Conservation (phyloP, 306 rosid genomes). For the Trifolium pratense region DNA sequence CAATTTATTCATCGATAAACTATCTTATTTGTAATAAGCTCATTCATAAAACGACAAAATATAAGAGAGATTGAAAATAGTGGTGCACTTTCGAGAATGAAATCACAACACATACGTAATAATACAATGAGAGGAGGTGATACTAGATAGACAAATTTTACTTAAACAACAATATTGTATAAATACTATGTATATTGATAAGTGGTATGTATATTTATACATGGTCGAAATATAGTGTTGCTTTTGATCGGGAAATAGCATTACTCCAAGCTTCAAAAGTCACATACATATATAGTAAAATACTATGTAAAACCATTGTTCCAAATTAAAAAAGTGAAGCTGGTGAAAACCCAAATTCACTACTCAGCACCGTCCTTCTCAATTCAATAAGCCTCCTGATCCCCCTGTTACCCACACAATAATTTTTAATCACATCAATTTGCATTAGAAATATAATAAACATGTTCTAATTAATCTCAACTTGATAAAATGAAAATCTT, state of each 20-base stretch:
- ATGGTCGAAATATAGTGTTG: not conserved
- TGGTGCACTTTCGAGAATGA: not conserved
- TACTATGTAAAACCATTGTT: not conserved
- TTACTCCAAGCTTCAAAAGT: not conserved
- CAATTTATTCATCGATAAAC: too few species aligned
- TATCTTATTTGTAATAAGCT: too few species aligned
- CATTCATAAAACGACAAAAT: too few species aligned
- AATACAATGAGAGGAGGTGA: not conserved
- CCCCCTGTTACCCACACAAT: constrained; percentile 43
- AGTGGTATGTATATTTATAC: not conserved
- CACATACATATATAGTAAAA: not conserved
- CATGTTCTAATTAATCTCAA: not conserved
- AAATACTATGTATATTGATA: not conserved
- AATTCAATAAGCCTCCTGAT: constrained; percentile 56
- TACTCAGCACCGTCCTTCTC: not conserved
- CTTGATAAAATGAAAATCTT: not conserved
- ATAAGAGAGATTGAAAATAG: not conserved
- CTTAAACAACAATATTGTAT: not conserved
- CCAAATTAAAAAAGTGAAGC: constrained; percentile 6
- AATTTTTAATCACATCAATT: constrained; percentile 1
- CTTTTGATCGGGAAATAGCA: not conserved
- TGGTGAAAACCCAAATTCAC: not conserved
- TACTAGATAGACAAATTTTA: not conserved
- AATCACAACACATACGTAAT: not conserved
- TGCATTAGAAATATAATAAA: not conserved